These are phyloP conservation scores for Trypanosoma brucei DNA, from an alignment of 208 protist species.

Conservation along the genomic window DNA sequence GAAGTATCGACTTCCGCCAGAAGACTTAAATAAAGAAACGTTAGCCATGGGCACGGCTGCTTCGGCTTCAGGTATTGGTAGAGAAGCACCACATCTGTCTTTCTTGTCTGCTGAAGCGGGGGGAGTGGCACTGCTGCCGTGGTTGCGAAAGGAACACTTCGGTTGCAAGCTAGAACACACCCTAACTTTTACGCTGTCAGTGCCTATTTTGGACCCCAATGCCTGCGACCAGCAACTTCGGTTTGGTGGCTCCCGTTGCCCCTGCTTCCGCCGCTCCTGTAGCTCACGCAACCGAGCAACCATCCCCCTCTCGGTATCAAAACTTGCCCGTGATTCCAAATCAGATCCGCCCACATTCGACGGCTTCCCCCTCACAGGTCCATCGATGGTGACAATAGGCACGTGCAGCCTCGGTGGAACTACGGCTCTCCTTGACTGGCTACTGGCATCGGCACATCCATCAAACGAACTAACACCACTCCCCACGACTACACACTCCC, in stretches of 20 bases:
- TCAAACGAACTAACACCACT: constrained; percentile 2
- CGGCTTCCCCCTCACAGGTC: constrained; percentile 6
- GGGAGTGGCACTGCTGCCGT: not conserved
- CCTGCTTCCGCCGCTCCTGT: constrained; percentile 2
- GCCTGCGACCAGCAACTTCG: no score
- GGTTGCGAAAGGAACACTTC: not conserved
- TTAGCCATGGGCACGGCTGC: constrained; percentile 17
- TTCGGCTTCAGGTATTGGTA: not conserved
- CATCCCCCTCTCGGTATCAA: constrained; percentile 10
- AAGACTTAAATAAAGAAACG: constrained; percentile 20
- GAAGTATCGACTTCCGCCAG: constrained; percentile 10
- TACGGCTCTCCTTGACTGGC: not conserved
- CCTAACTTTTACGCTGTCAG: not conserved
- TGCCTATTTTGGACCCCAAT: not conserved
- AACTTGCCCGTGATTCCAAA: constrained; percentile 8
- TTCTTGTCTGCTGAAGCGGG: not conserved
- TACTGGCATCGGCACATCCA: not conserved
- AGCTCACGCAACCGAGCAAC: constrained; percentile 8
- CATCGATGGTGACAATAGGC: constrained; percentile 12
- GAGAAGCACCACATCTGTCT: not conserved
- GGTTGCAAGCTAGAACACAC: not conserved
- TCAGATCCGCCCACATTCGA: not conserved
- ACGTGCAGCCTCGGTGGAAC: constrained; percentile 8
- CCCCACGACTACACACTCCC: constrained; percentile 31
- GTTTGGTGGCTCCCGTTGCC: not conserved